These are phyloP conservation scores for Kodamaea hsintzibuensis DNA, from an alignment of 805 yeast species.

Conservation along the genomic window DNA sequence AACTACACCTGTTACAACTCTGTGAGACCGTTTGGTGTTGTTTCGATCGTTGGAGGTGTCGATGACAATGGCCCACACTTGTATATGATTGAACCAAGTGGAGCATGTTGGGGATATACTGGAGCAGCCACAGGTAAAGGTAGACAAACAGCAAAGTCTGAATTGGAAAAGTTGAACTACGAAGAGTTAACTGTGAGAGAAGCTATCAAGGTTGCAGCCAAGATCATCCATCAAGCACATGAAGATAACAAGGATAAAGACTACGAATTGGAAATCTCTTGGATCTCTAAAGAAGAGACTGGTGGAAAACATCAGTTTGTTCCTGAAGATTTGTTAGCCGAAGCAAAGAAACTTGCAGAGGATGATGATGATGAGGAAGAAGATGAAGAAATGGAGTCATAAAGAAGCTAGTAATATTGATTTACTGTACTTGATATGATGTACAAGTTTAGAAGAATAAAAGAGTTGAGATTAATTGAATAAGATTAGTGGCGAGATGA, in stretches of 20 bases:
- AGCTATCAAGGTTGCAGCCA: constrained; percentile 92
- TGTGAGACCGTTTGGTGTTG: constrained; percentile 96
- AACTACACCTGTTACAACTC: constrained; percentile 95
- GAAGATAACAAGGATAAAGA: constrained; percentile 98
- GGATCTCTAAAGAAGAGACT: constrained; percentile 80
- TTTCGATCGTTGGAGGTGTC: constrained; percentile 90
- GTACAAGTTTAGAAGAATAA: background rate
- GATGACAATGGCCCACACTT: constrained; percentile 89
- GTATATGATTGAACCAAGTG: constrained; percentile 97
- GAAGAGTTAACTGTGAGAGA: constrained; percentile 70
- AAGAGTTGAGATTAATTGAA: background rate
- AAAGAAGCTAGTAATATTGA: background rate
- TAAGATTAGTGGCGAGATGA: too few species aligned
- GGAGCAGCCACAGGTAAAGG: constrained; percentile 99
- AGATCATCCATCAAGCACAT: constrained; percentile 89
- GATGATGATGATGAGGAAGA: constrained; percentile 80
- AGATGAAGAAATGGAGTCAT: constrained; percentile 40
- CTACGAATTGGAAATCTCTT: constrained; percentile 89
- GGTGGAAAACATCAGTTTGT: constrained; percentile 77
- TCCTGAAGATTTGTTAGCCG: constrained; percentile 75
- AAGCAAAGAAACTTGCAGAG: constrained; percentile 82
- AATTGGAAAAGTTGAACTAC: constrained; percentile 84
- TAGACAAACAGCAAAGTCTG: constrained; percentile 96
- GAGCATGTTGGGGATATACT: constrained; percentile 94
- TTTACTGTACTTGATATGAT: background rate